phyloP scores from a whole-genome alignment of 2,329 filamentous ascomycete species.

The Claviceps pazoutovae region DNA sequence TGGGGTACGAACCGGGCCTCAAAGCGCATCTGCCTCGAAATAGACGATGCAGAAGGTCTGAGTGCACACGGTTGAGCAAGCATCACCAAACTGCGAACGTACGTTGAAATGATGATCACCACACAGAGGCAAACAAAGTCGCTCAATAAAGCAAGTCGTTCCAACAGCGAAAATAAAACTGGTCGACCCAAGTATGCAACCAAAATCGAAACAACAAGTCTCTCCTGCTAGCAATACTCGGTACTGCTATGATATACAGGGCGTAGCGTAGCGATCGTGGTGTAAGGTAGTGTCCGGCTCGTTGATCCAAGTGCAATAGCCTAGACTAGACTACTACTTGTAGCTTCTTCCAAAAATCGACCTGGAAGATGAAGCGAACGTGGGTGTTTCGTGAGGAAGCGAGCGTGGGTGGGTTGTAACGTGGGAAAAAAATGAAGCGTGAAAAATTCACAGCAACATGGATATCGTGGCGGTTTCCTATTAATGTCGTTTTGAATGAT shows the following conservation, averaged over 20 bases:
- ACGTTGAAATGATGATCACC: conserved; percentile 15
- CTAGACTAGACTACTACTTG: not conserved
- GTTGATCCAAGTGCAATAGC: too few relatives aligned
- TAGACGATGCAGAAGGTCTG: too few relatives aligned
- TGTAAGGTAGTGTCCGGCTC: conserved; percentile 8
- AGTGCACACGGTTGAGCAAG: too few relatives aligned
- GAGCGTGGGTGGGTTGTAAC: conserved; percentile 16
- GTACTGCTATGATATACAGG: conserved; percentile 1
- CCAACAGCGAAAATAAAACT: conserved; percentile 20
- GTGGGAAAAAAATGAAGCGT: conserved; percentile 5
- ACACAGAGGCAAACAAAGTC: conserved; percentile 13
- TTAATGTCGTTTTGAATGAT: too few relatives aligned
- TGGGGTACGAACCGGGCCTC: too few relatives aligned
- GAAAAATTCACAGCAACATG: conserved; percentile 4
- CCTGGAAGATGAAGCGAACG: conserved; percentile 4
- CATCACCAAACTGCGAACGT: conserved; percentile 7
- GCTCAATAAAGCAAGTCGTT: conserved; percentile 13
- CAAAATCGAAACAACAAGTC: too few relatives aligned
- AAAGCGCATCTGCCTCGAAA: too few relatives aligned
- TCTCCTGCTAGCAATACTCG: not conserved
- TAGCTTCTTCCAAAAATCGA: not conserved
- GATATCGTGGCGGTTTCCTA: not conserved
- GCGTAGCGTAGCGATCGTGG: conserved; percentile 22
- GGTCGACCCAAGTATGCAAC: too few relatives aligned
- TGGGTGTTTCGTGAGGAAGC: conserved; percentile 13